A percentile compares a stretch with the other conserved stretches of the same genome.
phyloP scores from a whole-genome alignment of 305 asterid species.

The Fraxinus latifolia region DNA sequence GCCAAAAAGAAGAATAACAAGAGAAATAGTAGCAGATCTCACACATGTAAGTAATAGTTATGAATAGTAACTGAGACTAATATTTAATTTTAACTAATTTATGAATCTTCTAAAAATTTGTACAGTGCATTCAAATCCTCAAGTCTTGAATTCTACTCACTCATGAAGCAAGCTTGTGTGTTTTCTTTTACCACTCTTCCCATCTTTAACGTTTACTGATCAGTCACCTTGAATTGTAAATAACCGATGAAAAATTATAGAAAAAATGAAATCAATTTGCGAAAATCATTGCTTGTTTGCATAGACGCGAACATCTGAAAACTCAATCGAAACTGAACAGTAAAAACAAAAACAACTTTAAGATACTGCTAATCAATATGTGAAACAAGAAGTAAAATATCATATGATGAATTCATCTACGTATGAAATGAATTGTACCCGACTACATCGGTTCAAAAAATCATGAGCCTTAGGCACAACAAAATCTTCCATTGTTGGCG shows the following conservation, averaged over 20 bases:
- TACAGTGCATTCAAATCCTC: too few relatives aligned
- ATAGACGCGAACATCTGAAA: neutral
- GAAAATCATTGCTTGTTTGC: neutral
- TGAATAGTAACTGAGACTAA: neutral
- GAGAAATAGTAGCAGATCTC: neutral
- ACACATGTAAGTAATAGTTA: too few relatives aligned
- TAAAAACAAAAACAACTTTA: neutral
- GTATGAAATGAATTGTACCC: neutral
- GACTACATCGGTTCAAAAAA: constrained; percentile 5
- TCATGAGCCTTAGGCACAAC: constrained; percentile 11
- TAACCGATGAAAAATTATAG: too few relatives aligned
- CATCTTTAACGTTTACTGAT: too few relatives aligned
- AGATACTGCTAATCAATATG: neutral
- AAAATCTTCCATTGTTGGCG: constrained; percentile 24
- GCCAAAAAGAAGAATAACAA: too few relatives aligned
- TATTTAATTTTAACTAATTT: too few relatives aligned
- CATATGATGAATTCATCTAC: neutral
- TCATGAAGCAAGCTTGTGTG: too few relatives aligned
- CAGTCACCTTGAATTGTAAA: too few relatives aligned
- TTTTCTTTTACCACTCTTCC: too few relatives aligned
- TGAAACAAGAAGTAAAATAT: neutral
- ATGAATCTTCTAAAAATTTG: neutral
- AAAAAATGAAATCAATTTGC: too few relatives aligned
- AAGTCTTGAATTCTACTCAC: too few relatives aligned
- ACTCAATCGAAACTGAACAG: neutral